Evolutionary conservation across 352 stramenopile genomes (phyloP), one percentile per base, ranked within the genome.

Genomic region (Phytophthora uliginosa): DNA sequence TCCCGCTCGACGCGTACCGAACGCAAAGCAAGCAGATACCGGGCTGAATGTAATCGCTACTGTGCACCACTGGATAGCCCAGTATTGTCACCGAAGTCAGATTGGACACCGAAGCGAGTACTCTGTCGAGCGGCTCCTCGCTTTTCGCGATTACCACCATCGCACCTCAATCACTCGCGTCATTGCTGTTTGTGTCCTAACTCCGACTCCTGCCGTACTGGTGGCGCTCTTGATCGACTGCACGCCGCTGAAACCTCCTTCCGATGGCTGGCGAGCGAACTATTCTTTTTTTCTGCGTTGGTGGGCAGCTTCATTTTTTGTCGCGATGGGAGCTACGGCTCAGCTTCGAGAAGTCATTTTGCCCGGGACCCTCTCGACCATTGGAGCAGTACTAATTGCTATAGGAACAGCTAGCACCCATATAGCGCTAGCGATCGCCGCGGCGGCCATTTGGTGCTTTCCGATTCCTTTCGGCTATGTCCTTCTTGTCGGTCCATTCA

Each of bases 31-130:
- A 7, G 5, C 38, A n/a, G 4, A 13, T 47, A 13, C 5, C 10
- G 7, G 15, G 38, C 13, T 4, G 9, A 47, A n/a, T n/a, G 13
- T 4, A n/a, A n/a, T 47, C 15, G 1, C 38, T 36, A 8, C 18
- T 26, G 18, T 42, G 4, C 57, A 36, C 31, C 45, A 26, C 3
- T 65, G 59, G 59, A 18, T 65, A 18, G 6, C 34, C 33, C 31
- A 26, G 45, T 26, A 52, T 26, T 54, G 48, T 20, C 48, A 54
- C 12, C 48, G 9, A 7, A 31, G 48, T 9, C 48, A 54, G n/a
- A 54, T 54, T 31, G 48, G 48, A 13, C 48, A 54, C 48, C 48
- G 48, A 8, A 54, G 48, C 48, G n/a, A 54, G 20, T 54, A 54
- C 17, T 54, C 48, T 0, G 48, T 54, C 3, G 48, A 54, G 20